These are phyloP conservation scores for Arthrinium phaeospermum DNA, from an alignment of 2,329 filamentous ascomycete species.

Conservation along the genomic window DNA sequence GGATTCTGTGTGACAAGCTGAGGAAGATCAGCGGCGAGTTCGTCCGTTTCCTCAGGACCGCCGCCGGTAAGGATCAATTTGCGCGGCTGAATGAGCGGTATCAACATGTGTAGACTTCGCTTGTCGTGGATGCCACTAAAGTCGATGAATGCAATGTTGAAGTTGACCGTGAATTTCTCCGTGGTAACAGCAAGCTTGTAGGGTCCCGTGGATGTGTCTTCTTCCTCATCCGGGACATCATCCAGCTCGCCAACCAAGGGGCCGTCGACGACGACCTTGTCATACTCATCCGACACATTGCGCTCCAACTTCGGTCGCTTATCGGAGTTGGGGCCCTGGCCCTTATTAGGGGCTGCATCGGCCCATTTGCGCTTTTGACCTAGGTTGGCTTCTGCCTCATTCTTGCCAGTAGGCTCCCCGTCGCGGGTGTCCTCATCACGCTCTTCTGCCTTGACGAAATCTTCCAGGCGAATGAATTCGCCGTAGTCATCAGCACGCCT, in stretches of 20 bases:
- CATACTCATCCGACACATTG: constrained; percentile 52
- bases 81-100: constrained; percentile 90
- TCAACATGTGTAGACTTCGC: constrained; percentile 90
- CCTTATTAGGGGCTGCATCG: constrained; percentile 59
- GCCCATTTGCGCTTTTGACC: constrained; percentile 97
- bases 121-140: constrained; percentile 93
- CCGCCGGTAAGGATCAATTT: constrained; percentile 94
- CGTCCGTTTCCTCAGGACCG: constrained; percentile 75
- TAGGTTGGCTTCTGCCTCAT: constrained; percentile 65
- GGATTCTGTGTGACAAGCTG: constrained; percentile 64
- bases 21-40: constrained; percentile 80
- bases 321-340: constrained; percentile 51
- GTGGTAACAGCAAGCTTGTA: constrained; percentile 74
- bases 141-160: constrained; percentile 86
- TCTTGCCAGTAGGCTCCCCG: constrained; percentile 55
- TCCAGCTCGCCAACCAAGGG: constrained; percentile 61
- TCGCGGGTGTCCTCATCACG: constrained; percentile 76
- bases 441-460: constrained; percentile 92
- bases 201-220: constrained; percentile 63
- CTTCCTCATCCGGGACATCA: constrained; percentile 61
- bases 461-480: constrained; percentile 90
- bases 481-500: constrained; percentile 90
- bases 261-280: constrained; percentile 46
- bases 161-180: constrained; percentile 69
- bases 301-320: constrained; percentile 64